Evolutionary conservation across 2,329 filamentous ascomycete species (phyloP).

Genomic region (Exserohilum turcica): DNA sequence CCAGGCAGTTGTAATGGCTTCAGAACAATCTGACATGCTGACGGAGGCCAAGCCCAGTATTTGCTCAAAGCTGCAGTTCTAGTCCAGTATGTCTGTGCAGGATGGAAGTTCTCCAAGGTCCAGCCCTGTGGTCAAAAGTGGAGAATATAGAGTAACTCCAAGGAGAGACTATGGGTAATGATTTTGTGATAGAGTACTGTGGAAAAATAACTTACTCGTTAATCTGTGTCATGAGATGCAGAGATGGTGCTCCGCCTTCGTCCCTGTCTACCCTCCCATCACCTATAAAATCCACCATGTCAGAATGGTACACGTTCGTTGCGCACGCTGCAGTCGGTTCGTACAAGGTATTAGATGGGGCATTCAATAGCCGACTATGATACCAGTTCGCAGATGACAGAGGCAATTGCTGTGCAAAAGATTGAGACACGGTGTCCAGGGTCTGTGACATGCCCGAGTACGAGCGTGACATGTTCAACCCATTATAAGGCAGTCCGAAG

Average conservation of each 20-base stretch:
- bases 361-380: not conserved
- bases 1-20: too few relatives aligned
- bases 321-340: not conserved
- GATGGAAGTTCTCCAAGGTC: not conserved
- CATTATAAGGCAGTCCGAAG: not conserved
- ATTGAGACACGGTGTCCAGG: not conserved
- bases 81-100: not conserved
- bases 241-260: not conserved
- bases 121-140: too few relatives aligned
- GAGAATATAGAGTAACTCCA: not conserved
- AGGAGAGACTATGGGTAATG: not conserved
- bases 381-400: not conserved
- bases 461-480: slow-evolving; percentile 11
- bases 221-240: not conserved
- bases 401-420: not conserved
- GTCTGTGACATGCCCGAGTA: slow-evolving; percentile 8
- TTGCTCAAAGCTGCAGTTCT: not conserved
- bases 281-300: not conserved
- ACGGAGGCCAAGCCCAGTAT: not conserved
- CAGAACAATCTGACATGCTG: too few relatives aligned
- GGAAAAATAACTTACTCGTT: slow-evolving; percentile 17
- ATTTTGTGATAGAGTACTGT: slow-evolving; percentile 4
- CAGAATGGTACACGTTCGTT: slow-evolving; percentile 1
- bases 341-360: not conserved
- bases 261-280: not conserved